Percentiles rank a stretch among this genome's conserved stretches.
These are phyloP conservation scores for Fusarium mangiferae DNA, from an alignment of 2,329 filamentous ascomycete genomes.

Conservation along the genomic window DNA sequence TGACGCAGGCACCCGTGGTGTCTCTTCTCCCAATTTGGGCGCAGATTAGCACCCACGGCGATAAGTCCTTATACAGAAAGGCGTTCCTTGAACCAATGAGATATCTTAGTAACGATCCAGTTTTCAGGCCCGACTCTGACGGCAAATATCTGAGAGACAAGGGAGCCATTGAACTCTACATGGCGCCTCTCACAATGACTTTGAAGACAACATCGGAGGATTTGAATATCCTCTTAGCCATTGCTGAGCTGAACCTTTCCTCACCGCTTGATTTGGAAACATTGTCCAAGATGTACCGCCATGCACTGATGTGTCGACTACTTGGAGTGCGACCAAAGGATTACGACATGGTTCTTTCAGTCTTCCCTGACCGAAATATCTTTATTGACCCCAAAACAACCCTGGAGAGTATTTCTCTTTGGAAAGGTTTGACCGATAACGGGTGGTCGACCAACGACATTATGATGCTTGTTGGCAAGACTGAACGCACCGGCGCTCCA, in stretches of 20 bases:
- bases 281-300: background rate
- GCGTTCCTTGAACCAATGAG: background rate
- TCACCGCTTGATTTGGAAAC: background rate
- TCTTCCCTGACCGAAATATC: background rate
- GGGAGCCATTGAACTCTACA: background rate
- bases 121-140: background rate
- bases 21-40: background rate
- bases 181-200: background rate
- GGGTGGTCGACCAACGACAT: background rate
- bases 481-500: background rate
- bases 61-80: background rate
- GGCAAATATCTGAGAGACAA: background rate
- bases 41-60: background rate
- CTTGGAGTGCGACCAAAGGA: background rate
- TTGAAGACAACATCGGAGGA: background rate
- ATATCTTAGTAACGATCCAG: background rate
- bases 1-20: background rate
- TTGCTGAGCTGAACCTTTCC: background rate
- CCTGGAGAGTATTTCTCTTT: background rate
- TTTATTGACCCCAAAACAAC: background rate
- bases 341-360: background rate
- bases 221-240: background rate
- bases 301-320: background rate
- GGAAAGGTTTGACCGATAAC: background rate
- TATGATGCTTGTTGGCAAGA: background rate